phyloP scores from a whole-genome alignment of 2,329 filamentous ascomycete genomes.

The Penicillium sp. region DNA sequence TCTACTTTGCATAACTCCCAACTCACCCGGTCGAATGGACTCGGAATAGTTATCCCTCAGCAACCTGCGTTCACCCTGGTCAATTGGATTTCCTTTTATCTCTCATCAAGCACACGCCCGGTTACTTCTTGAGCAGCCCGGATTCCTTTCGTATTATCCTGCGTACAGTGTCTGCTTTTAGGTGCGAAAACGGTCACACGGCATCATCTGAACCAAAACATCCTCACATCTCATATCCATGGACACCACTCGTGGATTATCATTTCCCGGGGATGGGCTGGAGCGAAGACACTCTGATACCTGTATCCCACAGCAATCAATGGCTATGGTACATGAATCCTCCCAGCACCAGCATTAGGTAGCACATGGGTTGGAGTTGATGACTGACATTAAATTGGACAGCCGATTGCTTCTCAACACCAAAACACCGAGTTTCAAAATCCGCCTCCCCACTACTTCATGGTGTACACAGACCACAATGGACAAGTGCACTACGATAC shows the following conservation, averaged over 20 bases:
- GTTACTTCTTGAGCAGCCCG: not conserved
- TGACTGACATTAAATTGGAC: not conserved
- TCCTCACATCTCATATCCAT: constrained; percentile 3
- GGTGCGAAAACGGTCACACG: not conserved
- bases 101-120: not conserved
- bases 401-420: constrained; percentile 22
- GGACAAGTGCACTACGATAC: constrained; percentile 34
- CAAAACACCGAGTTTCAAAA: constrained; percentile 18
- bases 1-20: constrained; percentile 2
- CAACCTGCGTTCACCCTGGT: constrained; percentile 2
- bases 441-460: constrained; percentile 38
- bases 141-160: not conserved
- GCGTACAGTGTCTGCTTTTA: not conserved
- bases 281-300: constrained; percentile 25
- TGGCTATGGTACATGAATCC: constrained; percentile 19
- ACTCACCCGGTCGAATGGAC: not conserved
- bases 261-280: constrained; percentile 12
- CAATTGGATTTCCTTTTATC: not conserved
- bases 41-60: constrained; percentile 15
- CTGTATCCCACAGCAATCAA: constrained; percentile 13
- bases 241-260: constrained; percentile 18
- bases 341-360: not conserved
- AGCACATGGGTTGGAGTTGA: not conserved
- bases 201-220: not conserved
- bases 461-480: constrained; percentile 39